Evolutionary conservation across 805 yeast species (phyloP).

Genomic region (Jamesozyma rosinii): DNA sequence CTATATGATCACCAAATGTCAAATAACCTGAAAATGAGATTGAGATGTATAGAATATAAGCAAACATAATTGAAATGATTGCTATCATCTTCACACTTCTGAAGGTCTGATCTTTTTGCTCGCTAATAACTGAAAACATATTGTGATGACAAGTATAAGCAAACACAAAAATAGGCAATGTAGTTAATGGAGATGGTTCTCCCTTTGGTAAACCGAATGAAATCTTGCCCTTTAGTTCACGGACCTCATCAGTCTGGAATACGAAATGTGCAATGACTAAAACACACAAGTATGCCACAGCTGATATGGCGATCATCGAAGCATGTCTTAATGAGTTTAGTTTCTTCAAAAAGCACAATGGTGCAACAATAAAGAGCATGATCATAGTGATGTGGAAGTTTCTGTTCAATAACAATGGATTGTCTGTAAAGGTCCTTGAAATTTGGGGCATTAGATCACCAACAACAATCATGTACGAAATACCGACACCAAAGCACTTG

Average conservation of each 20-base stretch:
- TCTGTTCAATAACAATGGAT: conserved; percentile 34
- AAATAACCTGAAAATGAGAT: conserved; percentile 80
- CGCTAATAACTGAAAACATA: conserved; percentile 83
- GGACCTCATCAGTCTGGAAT: conserved; percentile 18
- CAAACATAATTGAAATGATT: conserved; percentile 44
- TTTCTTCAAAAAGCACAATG: conserved; percentile 60
- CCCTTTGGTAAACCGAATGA: conserved; percentile 40
- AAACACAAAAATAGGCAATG: conserved; percentile 86
- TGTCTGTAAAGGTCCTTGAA: conserved; percentile 21
- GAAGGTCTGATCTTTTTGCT: conserved; percentile 51
- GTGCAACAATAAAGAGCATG: conserved; percentile 37
- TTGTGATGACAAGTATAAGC: conserved; percentile 96
- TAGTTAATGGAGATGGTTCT: conserved; percentile 44
- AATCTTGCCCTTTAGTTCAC: conserved; percentile 40
- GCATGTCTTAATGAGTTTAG: conserved; percentile 81
- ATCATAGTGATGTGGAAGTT: conserved; percentile 55
- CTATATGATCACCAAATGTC: conserved; percentile 74
- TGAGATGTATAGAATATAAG: conserved; percentile 51
- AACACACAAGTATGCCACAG: conserved; percentile 68
- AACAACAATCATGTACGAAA: conserved; percentile 58
- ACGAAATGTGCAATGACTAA: conserved; percentile 67
- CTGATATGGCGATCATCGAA: conserved; percentile 68
- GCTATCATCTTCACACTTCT: conserved; percentile 40
- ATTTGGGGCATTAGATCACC: conserved; percentile 66
- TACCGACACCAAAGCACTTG: conserved; percentile 64